These are phyloP conservation scores for Penicillium cinerascens DNA, from an alignment of 495 filamentous ascomycete species.

Conservation along the genomic window DNA sequence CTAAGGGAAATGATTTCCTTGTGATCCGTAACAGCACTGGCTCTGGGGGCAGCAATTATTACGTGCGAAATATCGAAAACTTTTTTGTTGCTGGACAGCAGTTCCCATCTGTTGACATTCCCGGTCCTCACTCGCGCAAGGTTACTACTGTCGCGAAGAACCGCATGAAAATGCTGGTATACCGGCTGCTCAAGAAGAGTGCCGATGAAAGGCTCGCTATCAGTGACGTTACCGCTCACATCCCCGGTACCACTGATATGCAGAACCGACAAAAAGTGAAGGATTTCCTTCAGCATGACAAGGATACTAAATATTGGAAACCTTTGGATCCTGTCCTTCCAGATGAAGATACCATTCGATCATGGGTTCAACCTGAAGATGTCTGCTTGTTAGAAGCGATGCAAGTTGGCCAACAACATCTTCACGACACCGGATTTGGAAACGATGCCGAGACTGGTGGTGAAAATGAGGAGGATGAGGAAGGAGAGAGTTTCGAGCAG, in stretches of 20 bases:
- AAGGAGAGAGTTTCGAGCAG: constrained; percentile 73
- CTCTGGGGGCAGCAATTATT: constrained; percentile 68
- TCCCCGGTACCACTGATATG: constrained; percentile 85
- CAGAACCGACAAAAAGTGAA: constrained; percentile 95
- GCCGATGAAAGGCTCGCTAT: constrained; percentile 65
- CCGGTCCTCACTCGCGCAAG: constrained; percentile 86
- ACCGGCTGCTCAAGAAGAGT: constrained; percentile 74
- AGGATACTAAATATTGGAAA: constrained; percentile 79
- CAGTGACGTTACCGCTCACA: constrained; percentile 78
- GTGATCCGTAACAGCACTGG: constrained; percentile 75
- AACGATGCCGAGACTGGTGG: constrained; percentile 71
- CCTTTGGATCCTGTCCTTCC: constrained; percentile 68
- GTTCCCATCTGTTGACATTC: constrained; percentile 86
- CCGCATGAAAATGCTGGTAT: constrained; percentile 91
- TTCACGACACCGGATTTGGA: constrained; percentile 75
- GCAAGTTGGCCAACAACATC: constrained; percentile 85
- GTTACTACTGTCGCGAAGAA: constrained; percentile 94
- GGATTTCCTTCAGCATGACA: constrained; percentile 87
- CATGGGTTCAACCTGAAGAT: constrained; percentile 91
- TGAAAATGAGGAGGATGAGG: constrained; percentile 62
- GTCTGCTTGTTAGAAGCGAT: constrained; percentile 92
- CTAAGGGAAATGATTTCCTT: constrained; percentile 82
- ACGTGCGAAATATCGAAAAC: constrained; percentile 81
- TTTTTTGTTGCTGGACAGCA: constrained; percentile 87
- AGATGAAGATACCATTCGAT: constrained; percentile 70